Evolutionary conservation across 352 stramenopile species (phyloP).

Genomic region (Globisporangium radiosum): DNA sequence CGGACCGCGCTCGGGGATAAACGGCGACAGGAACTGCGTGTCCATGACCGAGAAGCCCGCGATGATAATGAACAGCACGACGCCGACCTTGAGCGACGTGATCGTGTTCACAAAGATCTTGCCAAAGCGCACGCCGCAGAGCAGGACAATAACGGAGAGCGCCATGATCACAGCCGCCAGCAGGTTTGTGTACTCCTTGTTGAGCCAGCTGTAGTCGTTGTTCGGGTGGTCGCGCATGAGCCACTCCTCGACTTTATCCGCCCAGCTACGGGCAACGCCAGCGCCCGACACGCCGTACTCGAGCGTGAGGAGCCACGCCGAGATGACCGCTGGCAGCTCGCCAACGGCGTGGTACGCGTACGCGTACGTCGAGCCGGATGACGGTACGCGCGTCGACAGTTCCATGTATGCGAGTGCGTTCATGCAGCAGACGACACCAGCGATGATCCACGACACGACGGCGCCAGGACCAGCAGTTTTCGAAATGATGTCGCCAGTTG

Average conservation of each 20-base stretch:
- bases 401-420: conserved; percentile 90
- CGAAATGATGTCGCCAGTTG: conserved; percentile 72
- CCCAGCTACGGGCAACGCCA: conserved; percentile 91
- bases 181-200: conserved; percentile 54
- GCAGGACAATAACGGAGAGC: conserved; percentile 59
- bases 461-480: conserved; percentile 67
- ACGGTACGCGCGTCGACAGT: conserved; percentile 80
- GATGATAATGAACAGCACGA: conserved; percentile 92
- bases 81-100: conserved; percentile 64
- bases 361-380: conserved; percentile 87
- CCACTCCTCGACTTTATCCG: conserved; percentile 82
- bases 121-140: conserved; percentile 81
- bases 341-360: conserved; percentile 92
- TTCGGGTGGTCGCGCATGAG: conserved; percentile 35
- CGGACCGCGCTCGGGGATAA: conserved; percentile 32
- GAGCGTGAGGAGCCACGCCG: conserved; percentile 84
- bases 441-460: conserved; percentile 77
- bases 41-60: conserved; percentile 82
- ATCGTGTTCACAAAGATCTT: conserved; percentile 89
- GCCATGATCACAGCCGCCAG: conserved; percentile 67
- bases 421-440: conserved; percentile 70
- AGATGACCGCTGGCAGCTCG: conserved; percentile 88
- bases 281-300: conserved; percentile 89
- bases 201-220: conserved; percentile 43
- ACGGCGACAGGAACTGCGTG: conserved; percentile 73